A percentile compares a stretch with the other conserved stretches of the same genome.
phyloP scores from a whole-genome alignment of 2,329 filamentous ascomycete species.

The Nemania diffusa region DNA sequence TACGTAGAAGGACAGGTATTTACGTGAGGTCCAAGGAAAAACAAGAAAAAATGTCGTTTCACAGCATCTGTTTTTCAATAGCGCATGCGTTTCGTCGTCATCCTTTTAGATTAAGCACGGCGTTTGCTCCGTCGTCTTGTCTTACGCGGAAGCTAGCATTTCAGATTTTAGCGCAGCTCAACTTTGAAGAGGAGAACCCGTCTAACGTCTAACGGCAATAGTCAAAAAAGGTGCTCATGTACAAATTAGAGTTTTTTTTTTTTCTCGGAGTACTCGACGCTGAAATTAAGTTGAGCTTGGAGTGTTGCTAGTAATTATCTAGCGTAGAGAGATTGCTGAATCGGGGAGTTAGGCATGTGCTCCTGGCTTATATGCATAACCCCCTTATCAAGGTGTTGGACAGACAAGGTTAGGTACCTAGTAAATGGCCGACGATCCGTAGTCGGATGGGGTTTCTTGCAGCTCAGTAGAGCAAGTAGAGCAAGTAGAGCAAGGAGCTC shows the following conservation, averaged over 20 bases:
- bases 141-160: neutral
- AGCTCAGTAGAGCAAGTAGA: too few species aligned
- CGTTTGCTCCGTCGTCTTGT: neutral
- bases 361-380: constrained; percentile 29
- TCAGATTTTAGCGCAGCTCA: neutral
- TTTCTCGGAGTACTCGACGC: neutral
- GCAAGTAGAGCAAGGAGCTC: too few species aligned
- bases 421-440: too few species aligned
- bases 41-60: neutral
- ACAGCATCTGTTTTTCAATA: neutral
- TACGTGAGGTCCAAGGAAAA: neutral
- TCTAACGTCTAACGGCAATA: neutral
- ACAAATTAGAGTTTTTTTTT: neutral
- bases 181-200: too few species aligned
- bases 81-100: neutral
- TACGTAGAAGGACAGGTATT: neutral
- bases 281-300: neutral
- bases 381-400: neutral
- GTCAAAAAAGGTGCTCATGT: neutral
- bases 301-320: neutral
- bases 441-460: too few species aligned
- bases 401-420: too few species aligned
- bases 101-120: neutral
- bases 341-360: constrained; percentile 21
- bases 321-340: too few species aligned